Conservation (phyloP, 371 early-diverging fungal species). For the Mortierella sp. region DNA sequence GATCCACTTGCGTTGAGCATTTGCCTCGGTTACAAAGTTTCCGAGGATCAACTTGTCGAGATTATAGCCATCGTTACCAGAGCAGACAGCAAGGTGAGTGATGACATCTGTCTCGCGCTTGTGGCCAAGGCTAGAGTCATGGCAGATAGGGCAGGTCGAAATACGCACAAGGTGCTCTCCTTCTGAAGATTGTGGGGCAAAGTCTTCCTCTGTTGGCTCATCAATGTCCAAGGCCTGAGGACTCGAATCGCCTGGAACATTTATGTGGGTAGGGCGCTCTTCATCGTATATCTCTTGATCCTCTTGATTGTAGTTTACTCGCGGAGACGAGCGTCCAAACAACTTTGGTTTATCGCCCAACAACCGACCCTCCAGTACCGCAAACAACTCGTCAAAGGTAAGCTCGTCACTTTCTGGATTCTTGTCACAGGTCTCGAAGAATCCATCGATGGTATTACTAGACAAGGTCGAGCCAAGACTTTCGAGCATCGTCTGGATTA, state of each 20-base stretch:
- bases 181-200: constrained; percentile 47
- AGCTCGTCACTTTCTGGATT: constrained; percentile 71
- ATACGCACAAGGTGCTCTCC: constrained; percentile 76
- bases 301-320: constrained; percentile 2
- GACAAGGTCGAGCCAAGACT: constrained; percentile 79
- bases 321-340: background rate
- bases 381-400: constrained; percentile 73
- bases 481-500: constrained; percentile 82
- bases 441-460: constrained; percentile 71
- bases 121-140: constrained; percentile 66
- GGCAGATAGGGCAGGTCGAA: constrained; percentile 81
- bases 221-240: constrained; percentile 29
- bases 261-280: constrained; percentile 31
- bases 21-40: constrained; percentile 82
- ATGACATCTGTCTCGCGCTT: constrained; percentile 80
- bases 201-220: constrained; percentile 49
- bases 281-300: constrained; percentile 34
- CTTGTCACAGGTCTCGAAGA: constrained; percentile 72
- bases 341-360: constrained; percentile 14
- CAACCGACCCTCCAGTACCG: constrained; percentile 69
- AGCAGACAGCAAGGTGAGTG: constrained; percentile 83
- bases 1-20: constrained; percentile 87
- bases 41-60: constrained; percentile 79
- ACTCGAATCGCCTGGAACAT: constrained; percentile 13
- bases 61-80: constrained; percentile 72